Evolutionary conservation across 352 stramenopile genomes (phyloP).

Genomic region (Aphanomyces invadans): DNA sequence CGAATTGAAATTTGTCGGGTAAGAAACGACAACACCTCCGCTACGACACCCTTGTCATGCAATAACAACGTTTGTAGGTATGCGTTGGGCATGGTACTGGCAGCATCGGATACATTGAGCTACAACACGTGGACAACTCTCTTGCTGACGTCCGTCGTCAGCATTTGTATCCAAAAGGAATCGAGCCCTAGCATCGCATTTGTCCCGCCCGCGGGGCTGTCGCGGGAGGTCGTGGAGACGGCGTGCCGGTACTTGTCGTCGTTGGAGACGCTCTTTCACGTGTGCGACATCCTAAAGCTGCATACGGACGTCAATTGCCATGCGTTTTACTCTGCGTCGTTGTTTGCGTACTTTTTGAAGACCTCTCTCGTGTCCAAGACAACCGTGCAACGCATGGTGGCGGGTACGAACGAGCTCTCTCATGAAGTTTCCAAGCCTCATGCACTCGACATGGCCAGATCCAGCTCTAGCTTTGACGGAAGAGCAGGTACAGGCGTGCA

Average conservation of each 20-base stretch:
- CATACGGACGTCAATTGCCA: constrained; percentile 10
- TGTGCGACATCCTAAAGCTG: constrained; percentile 2
- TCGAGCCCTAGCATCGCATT: background rate
- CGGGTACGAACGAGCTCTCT: too few relatives aligned
- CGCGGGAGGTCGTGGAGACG: background rate
- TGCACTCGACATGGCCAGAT: constrained; percentile 1
- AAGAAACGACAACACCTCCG: too few relatives aligned
- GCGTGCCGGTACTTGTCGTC: background rate
- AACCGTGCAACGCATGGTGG: background rate
- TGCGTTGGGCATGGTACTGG: constrained; percentile 8
- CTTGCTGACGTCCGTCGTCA: constrained; percentile 1
- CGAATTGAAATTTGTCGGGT: constrained; percentile 16
- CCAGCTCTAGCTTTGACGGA: background rate
- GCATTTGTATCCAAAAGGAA: constrained; percentile 15
- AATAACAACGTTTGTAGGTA: constrained; percentile 2
- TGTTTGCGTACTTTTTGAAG: background rate
- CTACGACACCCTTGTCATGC: background rate
- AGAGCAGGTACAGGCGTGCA: background rate
- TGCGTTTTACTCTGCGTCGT: constrained; percentile 17
- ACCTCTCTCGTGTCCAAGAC: background rate
- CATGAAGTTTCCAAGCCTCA: too few relatives aligned
- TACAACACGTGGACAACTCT: background rate
- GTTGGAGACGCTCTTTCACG: background rate
- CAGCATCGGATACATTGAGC: background rate
- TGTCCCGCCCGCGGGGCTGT: background rate